A percentile compares a stretch with the other conserved stretches of the same genome.
phyloP scores from a whole-genome alignment of 306 rosid genomes.

The Pyrus betulifolia region DNA sequence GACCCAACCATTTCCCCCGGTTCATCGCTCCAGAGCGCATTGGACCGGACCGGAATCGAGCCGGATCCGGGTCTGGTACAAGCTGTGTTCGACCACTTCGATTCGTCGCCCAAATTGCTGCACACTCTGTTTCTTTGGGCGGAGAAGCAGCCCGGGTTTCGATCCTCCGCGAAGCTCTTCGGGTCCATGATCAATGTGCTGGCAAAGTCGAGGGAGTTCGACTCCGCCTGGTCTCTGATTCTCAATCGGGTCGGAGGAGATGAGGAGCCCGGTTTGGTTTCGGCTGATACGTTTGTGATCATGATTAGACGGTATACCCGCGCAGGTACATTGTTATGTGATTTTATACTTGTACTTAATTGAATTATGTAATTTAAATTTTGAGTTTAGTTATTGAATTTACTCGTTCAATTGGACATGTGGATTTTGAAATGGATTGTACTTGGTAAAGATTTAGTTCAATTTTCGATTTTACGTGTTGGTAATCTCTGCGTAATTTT shows the following conservation, averaged over 20 bases:
- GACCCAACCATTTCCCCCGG: conserved; percentile 45
- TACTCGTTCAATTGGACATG: not conserved
- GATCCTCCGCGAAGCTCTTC: conserved; percentile 32
- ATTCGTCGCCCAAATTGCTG: conserved; percentile 62
- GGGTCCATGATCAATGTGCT: conserved; percentile 47
- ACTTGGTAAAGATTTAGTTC: not conserved
- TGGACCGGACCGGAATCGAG: conserved; percentile 51
- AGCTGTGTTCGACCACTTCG: conserved; percentile 45
- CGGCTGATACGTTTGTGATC: conserved; percentile 49
- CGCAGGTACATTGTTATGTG: conserved; percentile 43
- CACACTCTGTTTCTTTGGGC: conserved; percentile 73
- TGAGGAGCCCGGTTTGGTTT: conserved; percentile 33
- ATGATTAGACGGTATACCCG: conserved; percentile 80
- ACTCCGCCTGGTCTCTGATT: conserved; percentile 63
- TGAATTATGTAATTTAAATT: not conserved
- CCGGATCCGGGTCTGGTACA: conserved; percentile 37
- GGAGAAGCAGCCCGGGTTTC: conserved; percentile 44
- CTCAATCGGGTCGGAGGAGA: conserved; percentile 24
- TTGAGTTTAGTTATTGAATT: not conserved
- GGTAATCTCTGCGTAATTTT: not conserved
- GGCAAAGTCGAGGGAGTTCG: conserved; percentile 57
- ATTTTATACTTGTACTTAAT: not conserved
- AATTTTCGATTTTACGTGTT: not conserved
- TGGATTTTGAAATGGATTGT: not conserved
- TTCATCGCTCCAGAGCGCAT: conserved; percentile 31